Base-by-base conservation (phyloP, 495 filamentous ascomycete genomes). In the Trichoderma erinaceum region DNA sequence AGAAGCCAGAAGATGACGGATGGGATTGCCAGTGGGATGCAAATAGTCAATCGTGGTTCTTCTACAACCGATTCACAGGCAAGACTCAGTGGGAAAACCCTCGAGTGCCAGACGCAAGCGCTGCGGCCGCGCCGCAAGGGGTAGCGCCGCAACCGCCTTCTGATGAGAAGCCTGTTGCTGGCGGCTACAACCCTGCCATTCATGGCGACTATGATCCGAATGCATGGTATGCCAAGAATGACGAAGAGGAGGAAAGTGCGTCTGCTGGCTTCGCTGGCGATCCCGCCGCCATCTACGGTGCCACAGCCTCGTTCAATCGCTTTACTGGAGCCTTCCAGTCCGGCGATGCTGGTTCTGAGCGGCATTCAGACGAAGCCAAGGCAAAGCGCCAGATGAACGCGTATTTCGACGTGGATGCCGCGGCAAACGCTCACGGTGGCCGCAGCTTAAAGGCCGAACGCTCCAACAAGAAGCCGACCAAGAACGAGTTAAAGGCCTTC, bases 361-460 rank as follows among this genome's bases (percentile, higher is more conserved):
- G 77, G n/a, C 88, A 91, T 82, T 91, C 89, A 71, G 95, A 97
- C 73, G 93, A 95, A 76, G 91, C 92, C 70, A 97, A 97, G 83
- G 87, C 87, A 52, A 84, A 81, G 67, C 83, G 96, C 63, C 95
- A 98, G 82, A 91, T 98, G 91, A 89, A 89, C 74, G 92, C 93
- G 12, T 99, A 88, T 78, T 99, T 97, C 74, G 96, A 98, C 73
- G 95, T 98, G n/a, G 95, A 98, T 79, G 91, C 93, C 13, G 94
- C 93, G 25, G 96, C 96, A 1, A 97, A 97, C 74, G 87, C 85
- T 70, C 95, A 99, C 71, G 90, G 97, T 73, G 95, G 95, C 8
- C 86, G 91, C 67, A 97, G 92, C 74, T 78, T 99, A 65, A 96
- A 94, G 78, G 95, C 92, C 10, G 95, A 99, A 79, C 82, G 93